Percentiles rank a stretch among this genome's conserved stretches.
Evolutionary conservation across 257 asterid genomes (phyloP).

Genomic region (Haberlea rhodopensis): DNA sequence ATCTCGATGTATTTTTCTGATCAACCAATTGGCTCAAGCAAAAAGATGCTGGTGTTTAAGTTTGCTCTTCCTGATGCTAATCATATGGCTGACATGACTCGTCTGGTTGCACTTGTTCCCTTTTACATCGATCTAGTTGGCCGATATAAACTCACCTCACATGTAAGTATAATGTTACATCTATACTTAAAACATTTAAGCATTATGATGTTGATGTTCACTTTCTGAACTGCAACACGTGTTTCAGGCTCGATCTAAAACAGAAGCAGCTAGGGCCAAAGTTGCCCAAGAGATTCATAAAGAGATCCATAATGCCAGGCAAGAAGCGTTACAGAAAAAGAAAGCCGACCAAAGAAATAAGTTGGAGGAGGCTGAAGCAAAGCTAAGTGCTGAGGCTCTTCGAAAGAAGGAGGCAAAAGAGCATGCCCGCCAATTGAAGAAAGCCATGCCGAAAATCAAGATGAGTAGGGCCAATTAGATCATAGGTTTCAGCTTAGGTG

Average conservation of each 20-base stretch:
- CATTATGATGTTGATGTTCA: not conserved
- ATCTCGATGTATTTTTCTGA: constrained; percentile 93
- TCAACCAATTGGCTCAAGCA: constrained; percentile 66
- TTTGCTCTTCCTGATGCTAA: constrained; percentile 80
- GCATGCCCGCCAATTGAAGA: constrained; percentile 83
- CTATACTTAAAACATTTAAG: constrained; percentile 6
- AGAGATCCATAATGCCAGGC: constrained; percentile 83
- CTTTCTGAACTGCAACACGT: constrained; percentile 25
- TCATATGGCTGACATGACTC: constrained; percentile 83
- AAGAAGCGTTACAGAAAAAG: constrained; percentile 77
- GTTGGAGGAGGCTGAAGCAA: constrained; percentile 84
- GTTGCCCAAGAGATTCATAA: constrained; percentile 78
- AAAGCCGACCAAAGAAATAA: constrained; percentile 84
- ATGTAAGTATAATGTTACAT: constrained; percentile 44
- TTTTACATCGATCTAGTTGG: constrained; percentile 88
- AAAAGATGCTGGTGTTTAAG: constrained; percentile 85
- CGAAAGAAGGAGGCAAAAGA: constrained; percentile 94
- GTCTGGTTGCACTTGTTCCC: constrained; percentile 88
- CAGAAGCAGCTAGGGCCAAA: constrained; percentile 75
- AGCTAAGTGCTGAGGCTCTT: constrained; percentile 83
- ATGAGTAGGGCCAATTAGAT: constrained; percentile 66
- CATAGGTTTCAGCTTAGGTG: not conserved
- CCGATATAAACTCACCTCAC: constrained; percentile 86
- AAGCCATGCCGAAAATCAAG: constrained; percentile 82
- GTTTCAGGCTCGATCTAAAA: constrained; percentile 82